These are phyloP conservation scores for Rostrohypoxylon terebratum DNA, from an alignment of 495 filamentous ascomycete species.

Conservation along the genomic window DNA sequence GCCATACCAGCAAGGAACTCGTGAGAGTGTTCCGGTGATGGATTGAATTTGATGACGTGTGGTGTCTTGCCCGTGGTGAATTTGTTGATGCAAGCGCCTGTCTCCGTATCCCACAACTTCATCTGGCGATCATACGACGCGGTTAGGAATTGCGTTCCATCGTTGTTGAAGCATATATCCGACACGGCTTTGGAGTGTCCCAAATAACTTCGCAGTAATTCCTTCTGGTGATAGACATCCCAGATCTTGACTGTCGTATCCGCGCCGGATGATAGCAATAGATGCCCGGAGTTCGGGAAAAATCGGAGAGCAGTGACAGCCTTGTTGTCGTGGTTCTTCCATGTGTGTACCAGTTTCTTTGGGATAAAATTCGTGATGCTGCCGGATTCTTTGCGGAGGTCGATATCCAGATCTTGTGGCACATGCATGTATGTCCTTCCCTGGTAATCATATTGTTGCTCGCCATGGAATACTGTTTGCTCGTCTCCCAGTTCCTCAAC, in stretches of 20 bases:
- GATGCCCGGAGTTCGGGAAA: constrained; percentile 86
- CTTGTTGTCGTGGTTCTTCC: constrained; percentile 81
- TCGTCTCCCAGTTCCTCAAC: constrained; percentile 72
- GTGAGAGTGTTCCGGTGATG: constrained; percentile 75
- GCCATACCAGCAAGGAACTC: constrained; percentile 97
- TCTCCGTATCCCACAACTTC: constrained; percentile 98
- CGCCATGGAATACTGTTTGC: constrained; percentile 88
- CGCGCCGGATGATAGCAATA: constrained; percentile 85
- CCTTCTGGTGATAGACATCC: constrained; percentile 90
- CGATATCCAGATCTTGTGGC: constrained; percentile 93
- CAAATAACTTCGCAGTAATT: constrained; percentile 87
- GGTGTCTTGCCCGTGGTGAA: constrained; percentile 95
- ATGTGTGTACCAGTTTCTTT: constrained; percentile 92
- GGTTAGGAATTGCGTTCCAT: constrained; percentile 89
- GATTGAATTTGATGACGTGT: constrained; percentile 95
- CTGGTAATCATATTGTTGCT: constrained; percentile 86
- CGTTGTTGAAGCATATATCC: constrained; percentile 86
- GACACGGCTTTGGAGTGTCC: constrained; percentile 92
- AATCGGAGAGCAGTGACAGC: constrained; percentile 88
- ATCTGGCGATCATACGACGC: constrained; percentile 93
- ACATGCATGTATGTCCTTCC: constrained; percentile 95
- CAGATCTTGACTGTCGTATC: constrained; percentile 94
- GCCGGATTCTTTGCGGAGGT: constrained; percentile 82
- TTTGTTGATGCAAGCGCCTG: constrained; percentile 83
- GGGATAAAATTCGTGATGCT: constrained; percentile 88